These are phyloP conservation scores for Sporothrix sp. DNA, from an alignment of 2,329 filamentous ascomycete genomes.

Conservation along the genomic window DNA sequence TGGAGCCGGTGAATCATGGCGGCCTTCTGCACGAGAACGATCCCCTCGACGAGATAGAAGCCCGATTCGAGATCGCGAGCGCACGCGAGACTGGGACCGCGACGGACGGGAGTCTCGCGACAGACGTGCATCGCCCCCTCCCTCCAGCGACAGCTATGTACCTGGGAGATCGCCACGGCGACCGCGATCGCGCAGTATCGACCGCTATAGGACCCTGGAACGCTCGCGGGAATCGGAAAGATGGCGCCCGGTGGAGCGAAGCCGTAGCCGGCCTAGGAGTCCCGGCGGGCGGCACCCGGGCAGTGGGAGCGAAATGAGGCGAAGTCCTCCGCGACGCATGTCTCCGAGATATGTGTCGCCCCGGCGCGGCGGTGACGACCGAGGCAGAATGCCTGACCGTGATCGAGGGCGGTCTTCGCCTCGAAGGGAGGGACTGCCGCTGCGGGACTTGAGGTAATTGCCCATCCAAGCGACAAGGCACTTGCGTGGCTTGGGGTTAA, in stretches of 20 bases:
- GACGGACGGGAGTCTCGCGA: slow-evolving; percentile 20
- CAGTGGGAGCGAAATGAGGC: slow-evolving; percentile 20
- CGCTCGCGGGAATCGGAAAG: slow-evolving; percentile 28
- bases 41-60: slow-evolving; percentile 32
- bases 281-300: slow-evolving; percentile 22
- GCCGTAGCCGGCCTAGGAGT: slow-evolving; percentile 29
- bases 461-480: not conserved
- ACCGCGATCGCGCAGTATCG: slow-evolving; percentile 30
- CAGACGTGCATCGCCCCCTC: slow-evolving; percentile 25
- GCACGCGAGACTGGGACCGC: slow-evolving; percentile 24
- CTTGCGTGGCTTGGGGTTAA: too few species aligned
- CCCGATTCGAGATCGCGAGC: slow-evolving; percentile 23
- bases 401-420: slow-evolving; percentile 30
- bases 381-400: slow-evolving; percentile 22
- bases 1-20: slow-evolving; percentile 52
- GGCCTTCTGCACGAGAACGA: slow-evolving; percentile 29
- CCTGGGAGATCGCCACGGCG: slow-evolving; percentile 33
- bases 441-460: slow-evolving; percentile 26
- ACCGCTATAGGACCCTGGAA: slow-evolving; percentile 31
- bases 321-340: slow-evolving; percentile 23
- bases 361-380: slow-evolving; percentile 32
- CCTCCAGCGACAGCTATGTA: slow-evolving; percentile 31
- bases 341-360: slow-evolving; percentile 30
- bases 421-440: slow-evolving; percentile 28
- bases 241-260: slow-evolving; percentile 28